These are phyloP conservation scores for Pythium plurisporium DNA, from an alignment of 352 stramenopile genomes.

Conservation along the genomic window DNA sequence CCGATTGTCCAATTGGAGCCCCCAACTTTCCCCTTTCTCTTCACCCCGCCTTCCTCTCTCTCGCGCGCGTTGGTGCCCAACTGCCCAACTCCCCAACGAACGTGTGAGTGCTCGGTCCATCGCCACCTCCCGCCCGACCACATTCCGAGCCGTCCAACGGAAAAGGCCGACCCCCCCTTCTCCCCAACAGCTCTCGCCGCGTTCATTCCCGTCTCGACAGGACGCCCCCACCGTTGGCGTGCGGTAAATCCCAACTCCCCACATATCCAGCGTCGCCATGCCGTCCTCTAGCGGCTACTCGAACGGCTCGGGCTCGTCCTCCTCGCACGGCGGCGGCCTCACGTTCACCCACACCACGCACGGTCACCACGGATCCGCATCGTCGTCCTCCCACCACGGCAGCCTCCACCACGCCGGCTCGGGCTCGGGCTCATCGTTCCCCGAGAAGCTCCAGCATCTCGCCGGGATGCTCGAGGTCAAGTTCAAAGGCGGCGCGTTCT, in stretches of 20 bases:
- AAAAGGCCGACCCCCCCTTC: not conserved
- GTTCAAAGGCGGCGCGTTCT: conserved; percentile 63
- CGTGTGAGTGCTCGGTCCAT: not conserved
- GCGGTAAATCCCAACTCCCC: not conserved
- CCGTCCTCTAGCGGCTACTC: conserved; percentile 1
- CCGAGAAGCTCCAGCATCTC: conserved; percentile 42
- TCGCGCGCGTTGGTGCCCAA: conserved; percentile 7
- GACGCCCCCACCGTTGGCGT: too few relatives aligned
- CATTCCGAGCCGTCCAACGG: conserved; percentile 5
- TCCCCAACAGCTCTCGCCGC: not conserved
- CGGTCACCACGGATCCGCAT: too few relatives aligned
- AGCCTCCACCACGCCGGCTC: not conserved
- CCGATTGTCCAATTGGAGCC: not conserved
- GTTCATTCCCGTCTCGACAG: too few relatives aligned
- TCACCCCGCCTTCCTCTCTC: conserved; percentile 1
- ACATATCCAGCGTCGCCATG: not conserved
- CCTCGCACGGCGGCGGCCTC: not conserved
- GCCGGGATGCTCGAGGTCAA: conserved; percentile 59
- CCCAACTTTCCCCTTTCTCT: not conserved
- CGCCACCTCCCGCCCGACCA: not conserved
- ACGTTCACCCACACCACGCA: too few relatives aligned
- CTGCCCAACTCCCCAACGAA: too few relatives aligned
- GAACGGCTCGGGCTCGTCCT: not conserved
- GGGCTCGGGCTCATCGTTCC: too few relatives aligned
- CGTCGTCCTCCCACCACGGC: conserved; percentile 1